Conservation (phyloP, 2,329 filamentous ascomycete genomes). For the Plectosphaerella cucumerina region DNA sequence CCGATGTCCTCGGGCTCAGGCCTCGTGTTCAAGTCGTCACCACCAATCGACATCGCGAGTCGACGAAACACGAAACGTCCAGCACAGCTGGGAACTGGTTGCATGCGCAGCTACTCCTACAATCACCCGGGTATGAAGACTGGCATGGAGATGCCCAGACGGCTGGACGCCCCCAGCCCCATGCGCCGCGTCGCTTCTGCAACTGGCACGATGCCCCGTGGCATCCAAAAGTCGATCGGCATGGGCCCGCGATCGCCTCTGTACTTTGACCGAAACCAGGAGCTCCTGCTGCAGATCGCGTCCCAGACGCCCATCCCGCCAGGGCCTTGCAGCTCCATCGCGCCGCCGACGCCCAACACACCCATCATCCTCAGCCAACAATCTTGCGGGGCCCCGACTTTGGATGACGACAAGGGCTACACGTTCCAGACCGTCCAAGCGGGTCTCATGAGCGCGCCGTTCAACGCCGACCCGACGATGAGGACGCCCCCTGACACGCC, state of each 20-base stretch:
- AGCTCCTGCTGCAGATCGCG: slow-evolving; percentile 35
- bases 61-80: slow-evolving; percentile 47
- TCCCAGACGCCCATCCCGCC: slow-evolving; percentile 36
- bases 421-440: slow-evolving; percentile 9
- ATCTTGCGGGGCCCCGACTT: slow-evolving; percentile 30
- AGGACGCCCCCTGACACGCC: slow-evolving; percentile 52
- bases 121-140: slow-evolving; percentile 36
- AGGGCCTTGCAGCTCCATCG: slow-evolving; percentile 32
- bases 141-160: slow-evolving; percentile 40
- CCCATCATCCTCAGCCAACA: slow-evolving; percentile 35
- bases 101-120: slow-evolving; percentile 39
- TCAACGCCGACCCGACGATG: slow-evolving; percentile 36
- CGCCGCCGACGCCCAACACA: slow-evolving; percentile 47
- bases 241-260: slow-evolving; percentile 38
- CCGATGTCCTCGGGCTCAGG: slow-evolving; percentile 21
- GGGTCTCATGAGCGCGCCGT: slow-evolving; percentile 16
- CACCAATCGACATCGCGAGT: slow-evolving; percentile 49
- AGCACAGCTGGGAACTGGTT: slow-evolving; percentile 41
- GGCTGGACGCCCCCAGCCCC: slow-evolving; percentile 39
- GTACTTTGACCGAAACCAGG: slow-evolving; percentile 39
- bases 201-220: slow-evolving; percentile 33
- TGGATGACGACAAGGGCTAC: slow-evolving; percentile 30
- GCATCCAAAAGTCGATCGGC: slow-evolving; percentile 34
- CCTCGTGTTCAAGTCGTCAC: slow-evolving; percentile 38
- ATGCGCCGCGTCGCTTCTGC: slow-evolving; percentile 53